Conservation (phyloP, 2,329 filamentous ascomycete genomes). For the Dactylellina sp. region DNA sequence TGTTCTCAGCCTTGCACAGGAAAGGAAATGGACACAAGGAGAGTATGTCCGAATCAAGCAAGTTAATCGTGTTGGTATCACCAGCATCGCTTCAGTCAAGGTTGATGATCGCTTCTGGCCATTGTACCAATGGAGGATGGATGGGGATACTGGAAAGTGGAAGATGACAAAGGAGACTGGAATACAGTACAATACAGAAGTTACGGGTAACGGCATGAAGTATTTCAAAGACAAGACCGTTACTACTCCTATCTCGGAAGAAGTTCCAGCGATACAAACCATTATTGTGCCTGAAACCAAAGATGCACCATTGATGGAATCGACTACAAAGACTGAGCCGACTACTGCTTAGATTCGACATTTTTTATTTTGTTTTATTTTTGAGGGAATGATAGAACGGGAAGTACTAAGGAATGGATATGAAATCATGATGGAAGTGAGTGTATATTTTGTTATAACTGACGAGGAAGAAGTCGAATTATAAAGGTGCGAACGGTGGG, state of each 20-base stretch:
- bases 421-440: neutral
- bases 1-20: slow-evolving; percentile 58
- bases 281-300: slow-evolving; percentile 19
- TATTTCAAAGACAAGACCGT: slow-evolving; percentile 37
- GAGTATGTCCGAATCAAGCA: slow-evolving; percentile 61
- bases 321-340: neutral
- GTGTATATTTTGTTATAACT: neutral
- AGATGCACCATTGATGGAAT: neutral
- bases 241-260: neutral
- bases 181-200: slow-evolving; percentile 37
- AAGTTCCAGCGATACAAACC: neutral
- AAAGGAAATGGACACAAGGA: slow-evolving; percentile 60
- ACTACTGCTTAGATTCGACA: neutral
- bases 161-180: slow-evolving; percentile 55
- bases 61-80: slow-evolving; percentile 60
- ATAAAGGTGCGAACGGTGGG: neutral
- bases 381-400: neutral
- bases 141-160: slow-evolving; percentile 49
- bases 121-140: slow-evolving; percentile 47
- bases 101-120: slow-evolving; percentile 61
- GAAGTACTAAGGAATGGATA: neutral
- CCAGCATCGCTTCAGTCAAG: slow-evolving; percentile 60
- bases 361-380: neutral
- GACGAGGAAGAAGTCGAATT: neutral
- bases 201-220: slow-evolving; percentile 36